Base-by-base conservation (phyloP, 371 early-diverging fungal species). In the Umbelopsis sp. region DNA sequence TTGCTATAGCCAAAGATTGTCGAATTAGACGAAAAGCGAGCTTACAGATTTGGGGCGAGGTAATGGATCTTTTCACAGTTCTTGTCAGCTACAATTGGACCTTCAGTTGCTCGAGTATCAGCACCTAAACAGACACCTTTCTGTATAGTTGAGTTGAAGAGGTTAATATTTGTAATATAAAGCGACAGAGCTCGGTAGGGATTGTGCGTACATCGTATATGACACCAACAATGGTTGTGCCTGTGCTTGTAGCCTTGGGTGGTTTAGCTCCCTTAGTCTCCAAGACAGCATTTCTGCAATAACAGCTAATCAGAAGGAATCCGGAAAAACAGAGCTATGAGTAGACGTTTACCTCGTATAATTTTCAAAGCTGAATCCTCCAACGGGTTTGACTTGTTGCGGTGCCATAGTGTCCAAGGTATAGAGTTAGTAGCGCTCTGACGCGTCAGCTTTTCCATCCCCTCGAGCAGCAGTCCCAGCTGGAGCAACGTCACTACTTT, bases 21-120 rank as follows among this genome's bases (percentile, higher is more conserved):
- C 5, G 35, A 44, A 16, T 16, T 38, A 29, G 11, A 32, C 37
- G 5, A 4, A 22, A 45, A 16, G 6, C 44, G n/a, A 22, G 32
- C 71, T 70, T 81, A 84, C 88, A 99, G 99, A 84, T 99, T 99
- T 73, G 99, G 99, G 53, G 99, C 94, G 68, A 99, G 87, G 74
- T 96, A 96, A 81, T 99, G 99, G 69, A 99, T 97, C 89, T 99
- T 99, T 79, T 92, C 92, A 83, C 99, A 99, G 86, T 99, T 99
- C 86, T 99, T 99, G 87, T 99, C 98, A 14, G 98, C 97, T 16
- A 99, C 99, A 76, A 99, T 96, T 32, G 97, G 92, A 7, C 99
- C 99, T 65, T 90, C 92, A 16, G 99, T 99, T n/a, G 99, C 96
- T 76, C 99, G 88, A 20, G 99, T 99, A 83, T 99, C 99, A 46